Conservation (phyloP, 2,329 filamentous ascomycete genomes). For the Pseudogymnoascus sp. region DNA sequence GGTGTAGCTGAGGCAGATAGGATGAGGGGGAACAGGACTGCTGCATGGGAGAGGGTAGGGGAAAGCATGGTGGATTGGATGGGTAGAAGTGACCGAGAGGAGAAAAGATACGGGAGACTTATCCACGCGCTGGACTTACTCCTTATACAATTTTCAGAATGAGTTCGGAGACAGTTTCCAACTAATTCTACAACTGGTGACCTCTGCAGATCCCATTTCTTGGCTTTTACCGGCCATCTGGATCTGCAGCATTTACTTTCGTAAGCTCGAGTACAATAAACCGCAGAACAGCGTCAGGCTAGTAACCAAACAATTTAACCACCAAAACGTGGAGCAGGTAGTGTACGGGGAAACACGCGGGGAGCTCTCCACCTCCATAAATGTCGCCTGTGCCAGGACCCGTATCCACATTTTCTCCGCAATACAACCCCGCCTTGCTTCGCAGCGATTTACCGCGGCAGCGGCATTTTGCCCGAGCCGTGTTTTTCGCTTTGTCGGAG, state of each 20-base stretch:
- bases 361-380: not conserved
- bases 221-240: not conserved
- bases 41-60: not conserved
- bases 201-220: not conserved
- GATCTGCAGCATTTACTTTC: not conserved
- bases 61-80: not conserved
- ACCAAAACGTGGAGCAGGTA: not conserved
- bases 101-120: not conserved
- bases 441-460: not conserved
- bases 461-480: not conserved
- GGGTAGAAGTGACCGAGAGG: not conserved
- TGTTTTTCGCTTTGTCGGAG: not conserved
- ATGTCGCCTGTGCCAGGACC: not conserved
- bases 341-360: not conserved
- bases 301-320: not conserved
- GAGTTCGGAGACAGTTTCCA: not conserved
- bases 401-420: not conserved
- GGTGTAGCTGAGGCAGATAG: slow-evolving; percentile 4
- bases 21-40: not conserved
- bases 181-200: not conserved
- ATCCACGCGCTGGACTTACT: not conserved
- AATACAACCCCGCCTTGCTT: not conserved
- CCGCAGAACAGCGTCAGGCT: not conserved
- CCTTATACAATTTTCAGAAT: not conserved
- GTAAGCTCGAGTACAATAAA: not conserved